Percentiles rank a stretch among this genome's conserved stretches.
These are phyloP conservation scores for Stylosanthes scabra DNA, from an alignment of 331 rosid species.

Conservation along the genomic window DNA sequence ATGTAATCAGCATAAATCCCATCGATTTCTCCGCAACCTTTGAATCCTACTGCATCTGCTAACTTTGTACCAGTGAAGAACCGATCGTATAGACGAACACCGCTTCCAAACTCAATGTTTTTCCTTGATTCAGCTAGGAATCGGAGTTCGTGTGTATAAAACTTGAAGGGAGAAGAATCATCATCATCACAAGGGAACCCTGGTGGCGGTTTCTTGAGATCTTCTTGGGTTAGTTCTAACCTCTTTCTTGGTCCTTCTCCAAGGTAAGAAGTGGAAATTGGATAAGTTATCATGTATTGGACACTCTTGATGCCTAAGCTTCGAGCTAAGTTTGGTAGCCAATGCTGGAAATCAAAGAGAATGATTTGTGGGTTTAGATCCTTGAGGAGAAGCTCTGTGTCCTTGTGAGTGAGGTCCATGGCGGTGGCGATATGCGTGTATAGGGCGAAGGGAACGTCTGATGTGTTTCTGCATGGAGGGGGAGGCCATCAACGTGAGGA, in stretches of 20 bases:
- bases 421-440: conserved; percentile 47
- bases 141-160: conserved; percentile 40
- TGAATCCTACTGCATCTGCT: conserved; percentile 57
- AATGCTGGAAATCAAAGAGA: conserved; percentile 55
- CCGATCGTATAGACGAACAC: conserved; percentile 44
- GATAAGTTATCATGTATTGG: background rate
- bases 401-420: conserved; percentile 53
- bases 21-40: conserved; percentile 54
- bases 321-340: conserved; percentile 46
- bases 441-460: conserved; percentile 44
- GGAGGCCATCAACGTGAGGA: conserved; percentile 65
- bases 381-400: conserved; percentile 43
- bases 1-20: conserved; percentile 54
- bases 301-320: conserved; percentile 39
- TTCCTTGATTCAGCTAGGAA: background rate
- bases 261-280: background rate
- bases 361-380: conserved; percentile 50
- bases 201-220: conserved; percentile 36
- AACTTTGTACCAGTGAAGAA: background rate
- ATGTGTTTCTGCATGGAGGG: conserved; percentile 56
- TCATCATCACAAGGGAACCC: conserved; percentile 33
- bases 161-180: conserved; percentile 13
- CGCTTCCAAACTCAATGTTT: conserved; percentile 43
- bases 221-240: background rate
- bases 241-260: background rate